These are phyloP conservation scores for Carnegiea gigantea DNA, from an alignment of 179 eudicot species.

Conservation along the genomic window DNA sequence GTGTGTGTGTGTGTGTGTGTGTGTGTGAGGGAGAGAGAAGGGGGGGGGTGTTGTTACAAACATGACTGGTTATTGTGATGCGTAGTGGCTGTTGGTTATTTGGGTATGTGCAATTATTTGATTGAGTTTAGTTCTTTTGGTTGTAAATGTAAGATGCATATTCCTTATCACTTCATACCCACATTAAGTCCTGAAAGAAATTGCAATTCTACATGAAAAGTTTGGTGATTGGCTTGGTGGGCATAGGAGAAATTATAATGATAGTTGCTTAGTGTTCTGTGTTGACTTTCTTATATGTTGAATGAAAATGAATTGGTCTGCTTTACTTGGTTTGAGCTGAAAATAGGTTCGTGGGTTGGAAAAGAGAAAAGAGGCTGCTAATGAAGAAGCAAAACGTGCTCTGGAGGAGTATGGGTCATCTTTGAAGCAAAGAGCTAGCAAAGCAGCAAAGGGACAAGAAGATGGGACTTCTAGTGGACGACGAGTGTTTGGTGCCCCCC, in stretches of 20 bases:
- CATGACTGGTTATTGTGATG: neutral
- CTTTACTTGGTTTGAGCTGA: neutral
- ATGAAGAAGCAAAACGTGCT: conserved; percentile 82
- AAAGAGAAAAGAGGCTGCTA: conserved; percentile 75
- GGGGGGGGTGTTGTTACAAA: no score
- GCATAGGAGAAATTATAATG: neutral
- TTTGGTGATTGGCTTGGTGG: neutral
- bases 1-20: no score
- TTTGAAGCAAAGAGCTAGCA: conserved; percentile 45
- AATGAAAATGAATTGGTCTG: conserved; percentile 3
- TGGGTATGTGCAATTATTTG: neutral
- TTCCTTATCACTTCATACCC: neutral
- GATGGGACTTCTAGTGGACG: conserved; percentile 55
- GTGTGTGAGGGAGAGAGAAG: no score
- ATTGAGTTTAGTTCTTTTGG: neutral
- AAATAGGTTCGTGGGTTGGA: conserved; percentile 76
- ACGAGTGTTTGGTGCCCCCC: conserved; percentile 74
- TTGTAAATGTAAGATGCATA: neutral
- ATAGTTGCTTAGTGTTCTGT: no score
- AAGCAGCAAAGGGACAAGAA: conserved; percentile 30
- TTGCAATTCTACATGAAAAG: neutral
- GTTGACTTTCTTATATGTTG: neutral
- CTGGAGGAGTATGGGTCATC: conserved; percentile 69
- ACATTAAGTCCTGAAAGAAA: neutral
- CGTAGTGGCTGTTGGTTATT: neutral